Conservation (phyloP, 1,284 basidiomycete species). For the Grifola frondosa region DNA sequence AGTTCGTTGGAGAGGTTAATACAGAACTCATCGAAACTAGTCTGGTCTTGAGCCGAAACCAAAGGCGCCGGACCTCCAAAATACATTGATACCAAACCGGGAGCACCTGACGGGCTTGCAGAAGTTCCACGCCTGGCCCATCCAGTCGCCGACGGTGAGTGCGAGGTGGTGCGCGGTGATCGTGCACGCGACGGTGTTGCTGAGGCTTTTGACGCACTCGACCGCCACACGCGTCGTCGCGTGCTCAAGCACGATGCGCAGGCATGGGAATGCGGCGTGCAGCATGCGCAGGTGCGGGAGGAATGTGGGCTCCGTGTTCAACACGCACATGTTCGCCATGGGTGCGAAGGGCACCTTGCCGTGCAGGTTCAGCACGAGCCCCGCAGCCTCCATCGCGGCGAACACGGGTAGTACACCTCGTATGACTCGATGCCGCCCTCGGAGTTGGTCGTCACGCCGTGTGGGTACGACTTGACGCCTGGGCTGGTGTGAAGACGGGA, state of each 20-base stretch:
- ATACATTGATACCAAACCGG: constrained; percentile 59
- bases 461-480: constrained; percentile 96
- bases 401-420: constrained; percentile 92
- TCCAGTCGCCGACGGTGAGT: constrained; percentile 95
- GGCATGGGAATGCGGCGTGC: constrained; percentile 80
- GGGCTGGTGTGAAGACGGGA: background rate
- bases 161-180: constrained; percentile 97
- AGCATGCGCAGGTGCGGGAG: constrained; percentile 84
- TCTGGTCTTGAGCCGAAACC: constrained; percentile 74
- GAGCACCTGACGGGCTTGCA: constrained; percentile 91
- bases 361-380: constrained; percentile 94
- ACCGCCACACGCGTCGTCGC: constrained; percentile 96
- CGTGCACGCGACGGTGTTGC: constrained; percentile 88
- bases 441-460: constrained; percentile 96
- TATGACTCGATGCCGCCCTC: constrained; percentile 97
- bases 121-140: constrained; percentile 92
- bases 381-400: constrained; percentile 88
- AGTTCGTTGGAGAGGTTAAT: constrained; percentile 88
- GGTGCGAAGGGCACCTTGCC: constrained; percentile 95
- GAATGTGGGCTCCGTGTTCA: constrained; percentile 92
- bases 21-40: constrained; percentile 84
- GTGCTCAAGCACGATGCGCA: constrained; percentile 96
- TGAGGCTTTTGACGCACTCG: constrained; percentile 81
- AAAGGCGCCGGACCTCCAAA: constrained; percentile 62
- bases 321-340: constrained; percentile 81